phyloP scores from a whole-genome alignment of 164 flowering plant genomes.

The Liquidambar formosana region DNA sequence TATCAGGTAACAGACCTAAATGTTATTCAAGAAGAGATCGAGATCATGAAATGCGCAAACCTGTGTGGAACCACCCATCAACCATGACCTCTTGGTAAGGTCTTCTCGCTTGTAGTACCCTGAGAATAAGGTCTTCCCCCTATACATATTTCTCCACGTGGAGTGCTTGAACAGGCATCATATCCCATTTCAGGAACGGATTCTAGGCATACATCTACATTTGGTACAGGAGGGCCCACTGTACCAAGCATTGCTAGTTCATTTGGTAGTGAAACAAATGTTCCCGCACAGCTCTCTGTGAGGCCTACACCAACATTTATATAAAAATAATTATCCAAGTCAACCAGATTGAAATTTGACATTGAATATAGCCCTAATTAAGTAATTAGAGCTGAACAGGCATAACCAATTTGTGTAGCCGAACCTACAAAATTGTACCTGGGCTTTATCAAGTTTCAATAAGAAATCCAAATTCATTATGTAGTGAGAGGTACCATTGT shows the following conservation, averaged over 20 bases:
- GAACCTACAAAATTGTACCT: too few species aligned
- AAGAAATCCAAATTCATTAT: too few species aligned
- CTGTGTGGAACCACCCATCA: constrained; percentile 99
- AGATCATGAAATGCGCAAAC: constrained; percentile 30
- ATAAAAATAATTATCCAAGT: not conserved
- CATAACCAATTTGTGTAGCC: too few species aligned
- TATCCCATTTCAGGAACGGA: constrained; percentile 99
- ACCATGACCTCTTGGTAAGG: constrained; percentile 81
- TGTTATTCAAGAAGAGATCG: constrained; percentile 4
- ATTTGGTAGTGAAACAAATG: constrained; percentile 82
- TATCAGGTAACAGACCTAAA: not conserved
- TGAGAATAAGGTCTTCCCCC: constrained; percentile 79
- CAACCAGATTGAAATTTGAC: not conserved
- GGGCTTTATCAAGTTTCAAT: too few species aligned
- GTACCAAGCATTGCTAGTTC: constrained; percentile 84
- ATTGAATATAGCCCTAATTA: not conserved
- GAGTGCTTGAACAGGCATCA: constrained; percentile 77
- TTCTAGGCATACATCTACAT: constrained; percentile 85
- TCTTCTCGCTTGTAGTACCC: constrained; percentile 95
- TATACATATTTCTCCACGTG: constrained; percentile 93
- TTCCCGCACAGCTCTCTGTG: constrained; percentile 96
- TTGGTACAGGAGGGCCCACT: constrained; percentile 94
- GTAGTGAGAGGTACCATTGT: too few species aligned
- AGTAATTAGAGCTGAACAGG: not conserved
- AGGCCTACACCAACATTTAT: constrained; percentile 53